Evolutionary conservation across 2,329 filamentous ascomycete species (phyloP), one percentile per base, ranked within the genome.

Genomic region (Periconia macrospinosa): DNA sequence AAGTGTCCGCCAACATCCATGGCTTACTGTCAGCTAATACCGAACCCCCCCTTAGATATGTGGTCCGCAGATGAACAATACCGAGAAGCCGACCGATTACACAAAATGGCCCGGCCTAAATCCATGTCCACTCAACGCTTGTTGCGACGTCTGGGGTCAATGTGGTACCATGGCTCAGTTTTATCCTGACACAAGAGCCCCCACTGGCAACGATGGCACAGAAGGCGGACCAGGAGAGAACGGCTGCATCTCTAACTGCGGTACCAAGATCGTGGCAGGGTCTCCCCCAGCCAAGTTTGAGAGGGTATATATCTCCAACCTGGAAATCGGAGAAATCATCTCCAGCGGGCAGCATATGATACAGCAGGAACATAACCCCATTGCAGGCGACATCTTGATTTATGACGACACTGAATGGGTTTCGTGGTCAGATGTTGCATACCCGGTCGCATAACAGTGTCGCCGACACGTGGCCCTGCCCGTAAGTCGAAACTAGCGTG

Each of bases 21-120:
- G 61, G 47, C 58, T 58, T n/a, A 49, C 52, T 14, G 52, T 66
- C 1, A n/a, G n/a, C n/a, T n/a, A n/a, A n/a, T n/a, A n/a, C n/a
- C n/a, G 56, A 77, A 17, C 45, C 53, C 1, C 71, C 75, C 45
- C 74, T 75, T 14, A 55, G n/a, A n/a, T 73, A 0, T 81, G 81
- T 59, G 81, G 81, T 0, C 81, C 80, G 2, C 8, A 45, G 23
- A 48, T 75, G 1, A 69, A 70, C 6, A 75, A 76, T 0, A 79
- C 78, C 0, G 45, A 58, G 11, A 45, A 59, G 11, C 74, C 77
- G 0, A 14, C 61, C 0, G 60, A 67, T 11, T 72, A 68, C n/a
- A 70, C 59, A 0, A 60, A 68, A n/a, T 47, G 69, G 6, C 52
- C 56, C 6, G 30, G 17, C 1, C 47, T 62, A 6, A 64, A 62